Evolutionary conservation across 441 rosid genomes (phyloP).

Genomic region (Croton laevigatus): DNA sequence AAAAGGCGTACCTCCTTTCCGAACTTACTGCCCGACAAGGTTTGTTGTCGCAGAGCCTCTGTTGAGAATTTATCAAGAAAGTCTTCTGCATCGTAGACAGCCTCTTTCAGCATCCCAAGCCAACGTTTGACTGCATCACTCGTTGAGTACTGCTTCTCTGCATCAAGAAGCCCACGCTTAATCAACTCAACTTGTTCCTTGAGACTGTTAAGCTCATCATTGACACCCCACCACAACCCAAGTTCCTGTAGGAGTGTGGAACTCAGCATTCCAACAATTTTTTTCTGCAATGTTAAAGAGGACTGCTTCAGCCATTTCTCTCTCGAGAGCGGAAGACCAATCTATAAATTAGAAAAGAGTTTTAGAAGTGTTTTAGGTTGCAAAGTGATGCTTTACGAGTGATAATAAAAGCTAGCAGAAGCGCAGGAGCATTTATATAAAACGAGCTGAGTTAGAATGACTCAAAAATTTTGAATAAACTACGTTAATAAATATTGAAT

Average conservation of each 20-base stretch:
- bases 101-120: conserved; percentile 23
- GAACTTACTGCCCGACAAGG: background rate
- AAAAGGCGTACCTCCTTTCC: background rate
- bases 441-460: no score
- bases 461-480: no score
- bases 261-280: background rate
- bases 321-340: no score
- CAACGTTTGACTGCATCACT: background rate
- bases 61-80: conserved; percentile 23
- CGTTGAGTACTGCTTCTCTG: background rate
- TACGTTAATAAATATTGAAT: no score
- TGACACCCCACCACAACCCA: background rate
- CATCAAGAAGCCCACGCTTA: conserved; percentile 22
- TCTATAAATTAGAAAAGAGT: no score
- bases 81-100: conserved; percentile 26
- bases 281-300: conserved; percentile 7
- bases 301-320: conserved; percentile 20
- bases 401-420: no score
- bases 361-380: no score
- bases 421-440: no score
- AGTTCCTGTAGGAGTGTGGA: background rate
- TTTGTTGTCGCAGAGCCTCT: background rate
- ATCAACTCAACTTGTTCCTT: background rate
- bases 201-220: conserved; percentile 11
- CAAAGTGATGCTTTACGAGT: no score